Base-by-base conservation (phyloP, 2,329 filamentous ascomycete genomes). In the Alternaria metachromatica region DNA sequence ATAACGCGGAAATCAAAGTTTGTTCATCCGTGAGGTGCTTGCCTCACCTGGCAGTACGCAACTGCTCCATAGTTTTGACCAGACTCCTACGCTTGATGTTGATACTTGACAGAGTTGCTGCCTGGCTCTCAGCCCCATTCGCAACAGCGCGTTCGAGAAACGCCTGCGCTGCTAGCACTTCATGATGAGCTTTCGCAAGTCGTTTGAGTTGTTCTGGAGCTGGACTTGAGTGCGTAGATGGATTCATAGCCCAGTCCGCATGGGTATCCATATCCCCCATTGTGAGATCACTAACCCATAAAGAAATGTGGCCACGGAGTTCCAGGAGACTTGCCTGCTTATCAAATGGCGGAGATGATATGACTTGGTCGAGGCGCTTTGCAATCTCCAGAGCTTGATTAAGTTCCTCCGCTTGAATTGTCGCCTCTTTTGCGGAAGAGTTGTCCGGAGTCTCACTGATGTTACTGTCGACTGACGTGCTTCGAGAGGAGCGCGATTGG, bases 211-310 rank as follows among this genome's bases (percentile, higher is more conserved):
- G 65, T 28, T 72, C 70, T 23, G 56, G 15, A 26, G 25, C 4
- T 13, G 63, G 37, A n/a, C 56, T 54, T 9, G 25, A 25, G 63
- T 44, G 44, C 45, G 25, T 49, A 45, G 55, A 49, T 18, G 12
- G 48, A 46, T 70, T 62, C 15, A 59, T 54, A 11, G 68, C 63
- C 70, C 64, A 69, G 41, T 70, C 67, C 30, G 74, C 69, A 25
- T 67, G 55, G 26, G 63, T 44, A 5, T 45, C 13, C 51, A 55
- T 48, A n/a, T 62, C 68, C 15, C 71, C 75, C 23, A 89, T 72
- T 25, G 81, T 76, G 41, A 97, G 80, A 76, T 97, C 92, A 7
- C 86, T 90, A 15, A 93, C 83, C 84, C 92, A 97, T 15, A 96
- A 82, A 1, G 88, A 87, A 6, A 94, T 81, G 86, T 93, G 92